Percentiles rank a stretch among this genome's conserved stretches.
phyloP scores from a whole-genome alignment of 345 rosid genomes.

The Citrus australasica region DNA sequence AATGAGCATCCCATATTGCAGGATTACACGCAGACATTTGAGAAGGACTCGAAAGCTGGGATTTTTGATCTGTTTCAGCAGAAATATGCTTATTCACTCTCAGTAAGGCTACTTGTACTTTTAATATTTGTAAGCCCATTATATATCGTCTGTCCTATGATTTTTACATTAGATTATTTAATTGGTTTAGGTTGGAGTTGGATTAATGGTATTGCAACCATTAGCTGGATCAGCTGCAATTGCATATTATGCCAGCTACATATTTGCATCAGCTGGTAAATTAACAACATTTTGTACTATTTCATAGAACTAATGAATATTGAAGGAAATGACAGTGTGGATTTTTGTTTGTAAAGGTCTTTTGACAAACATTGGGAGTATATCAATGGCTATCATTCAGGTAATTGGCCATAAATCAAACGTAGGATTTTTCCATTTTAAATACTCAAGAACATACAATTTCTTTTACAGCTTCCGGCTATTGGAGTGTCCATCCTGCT shows the following conservation, averaged over 20 bases:
- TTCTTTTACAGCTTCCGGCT: conserved; percentile 21
- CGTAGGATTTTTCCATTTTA: neutral
- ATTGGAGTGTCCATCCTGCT: conserved; percentile 5
- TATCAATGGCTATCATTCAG: conserved; percentile 20
- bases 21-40: conserved; percentile 38
- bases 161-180: neutral
- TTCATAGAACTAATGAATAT: neutral
- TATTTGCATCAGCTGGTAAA: conserved; percentile 48
- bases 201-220: conserved; percentile 45
- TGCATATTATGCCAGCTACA: conserved; percentile 40
- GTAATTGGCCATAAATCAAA: neutral
- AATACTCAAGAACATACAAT: neutral
- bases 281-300: neutral
- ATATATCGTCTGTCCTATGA: conserved; percentile 3
- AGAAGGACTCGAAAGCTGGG: conserved; percentile 26
- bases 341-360: conserved; percentile 7
- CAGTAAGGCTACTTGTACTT: conserved; percentile 23
- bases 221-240: conserved; percentile 39
- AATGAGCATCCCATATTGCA: conserved; percentile 5
- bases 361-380: conserved; percentile 13
- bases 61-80: conserved; percentile 46
- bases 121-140: neutral
- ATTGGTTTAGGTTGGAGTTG: conserved; percentile 45
- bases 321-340: neutral
- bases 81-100: conserved; percentile 50